Evolutionary conservation across 1,139 yeast genomes (phyloP).

Genomic region (Candida sp.): DNA sequence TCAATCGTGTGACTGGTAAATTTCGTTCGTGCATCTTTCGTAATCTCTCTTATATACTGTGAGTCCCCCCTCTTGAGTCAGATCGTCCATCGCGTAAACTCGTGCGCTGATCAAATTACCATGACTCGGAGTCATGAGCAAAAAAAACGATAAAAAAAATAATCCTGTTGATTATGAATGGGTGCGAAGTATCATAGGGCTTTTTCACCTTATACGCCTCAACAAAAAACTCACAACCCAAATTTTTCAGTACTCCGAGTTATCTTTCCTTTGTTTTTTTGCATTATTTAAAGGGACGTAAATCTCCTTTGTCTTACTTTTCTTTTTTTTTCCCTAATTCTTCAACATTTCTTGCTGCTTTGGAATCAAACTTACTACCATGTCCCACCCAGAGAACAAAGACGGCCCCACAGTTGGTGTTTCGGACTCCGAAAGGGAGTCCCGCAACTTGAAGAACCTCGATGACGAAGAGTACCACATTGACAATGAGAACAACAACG

Average conservation of each 20-base stretch:
- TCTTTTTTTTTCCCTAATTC: too few species aligned
- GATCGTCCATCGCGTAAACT: not conserved
- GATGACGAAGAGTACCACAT: constrained; percentile 11
- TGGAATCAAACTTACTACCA: not conserved
- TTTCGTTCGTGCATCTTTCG: not conserved
- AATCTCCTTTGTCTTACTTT: not conserved
- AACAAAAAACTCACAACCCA: not conserved
- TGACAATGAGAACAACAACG: constrained; percentile 1
- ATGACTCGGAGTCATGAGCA: constrained; percentile 14
- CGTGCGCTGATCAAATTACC: not conserved
- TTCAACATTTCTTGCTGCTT: too few species aligned
- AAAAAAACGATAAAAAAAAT: not conserved
- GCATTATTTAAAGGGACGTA: not conserved
- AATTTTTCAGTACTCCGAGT: not conserved
- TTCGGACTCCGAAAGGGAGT: constrained; percentile 6
- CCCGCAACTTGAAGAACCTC: constrained; percentile 7
- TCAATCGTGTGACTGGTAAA: not conserved
- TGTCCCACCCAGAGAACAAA: not conserved
- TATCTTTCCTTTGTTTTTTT: not conserved
- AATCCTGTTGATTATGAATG: constrained; percentile 7
- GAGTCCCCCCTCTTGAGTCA: not conserved
- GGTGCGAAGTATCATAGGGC: constrained; percentile 1
- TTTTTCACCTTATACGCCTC: not conserved
- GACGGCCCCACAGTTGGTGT: not conserved
- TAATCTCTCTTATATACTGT: not conserved